A percentile compares a stretch with the other conserved stretches of the same genome.
Evolutionary conservation across 305 asterid species (phyloP).

Genomic region (Rubia occidens): DNA sequence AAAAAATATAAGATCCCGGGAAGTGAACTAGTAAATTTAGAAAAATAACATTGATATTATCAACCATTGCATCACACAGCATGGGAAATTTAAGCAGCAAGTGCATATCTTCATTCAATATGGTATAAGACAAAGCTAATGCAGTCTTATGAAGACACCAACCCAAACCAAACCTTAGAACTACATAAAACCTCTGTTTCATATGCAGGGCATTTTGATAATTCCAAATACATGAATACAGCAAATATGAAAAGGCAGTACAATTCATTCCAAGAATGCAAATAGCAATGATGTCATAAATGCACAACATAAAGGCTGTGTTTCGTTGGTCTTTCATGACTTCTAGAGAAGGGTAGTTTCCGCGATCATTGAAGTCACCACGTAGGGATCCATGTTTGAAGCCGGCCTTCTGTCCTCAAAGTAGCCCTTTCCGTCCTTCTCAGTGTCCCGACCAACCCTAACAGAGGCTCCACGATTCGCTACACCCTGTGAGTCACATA

Average conservation of each 20-base stretch:
- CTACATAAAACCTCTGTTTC: not conserved
- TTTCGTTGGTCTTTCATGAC: conserved; percentile 17
- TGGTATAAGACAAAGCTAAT: not conserved
- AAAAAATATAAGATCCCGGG: too few relatives aligned
- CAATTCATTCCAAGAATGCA: conserved; percentile 12
- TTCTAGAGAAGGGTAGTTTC: conserved; percentile 62
- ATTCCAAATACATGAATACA: not conserved
- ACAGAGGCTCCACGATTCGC: conserved; percentile 82
- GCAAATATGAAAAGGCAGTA: not conserved
- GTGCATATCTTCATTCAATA: not conserved
- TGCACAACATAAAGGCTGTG: not conserved
- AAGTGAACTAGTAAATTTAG: too few relatives aligned
- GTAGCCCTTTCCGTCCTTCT: conserved; percentile 57
- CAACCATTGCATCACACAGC: too few relatives aligned
- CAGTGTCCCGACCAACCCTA: conserved; percentile 76
- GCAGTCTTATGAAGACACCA: not conserved
- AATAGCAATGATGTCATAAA: not conserved
- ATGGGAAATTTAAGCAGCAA: not conserved
- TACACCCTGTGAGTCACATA: conserved; percentile 40
- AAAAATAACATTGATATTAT: too few relatives aligned
- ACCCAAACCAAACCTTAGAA: not conserved
- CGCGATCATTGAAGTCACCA: conserved; percentile 68
- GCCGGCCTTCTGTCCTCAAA: conserved; percentile 76
- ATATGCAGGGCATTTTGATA: conserved; percentile 4
- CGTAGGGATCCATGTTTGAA: conserved; percentile 65